Evolutionary conservation across 306 rosid species (phyloP).

Genomic region (Corylus avellana): DNA sequence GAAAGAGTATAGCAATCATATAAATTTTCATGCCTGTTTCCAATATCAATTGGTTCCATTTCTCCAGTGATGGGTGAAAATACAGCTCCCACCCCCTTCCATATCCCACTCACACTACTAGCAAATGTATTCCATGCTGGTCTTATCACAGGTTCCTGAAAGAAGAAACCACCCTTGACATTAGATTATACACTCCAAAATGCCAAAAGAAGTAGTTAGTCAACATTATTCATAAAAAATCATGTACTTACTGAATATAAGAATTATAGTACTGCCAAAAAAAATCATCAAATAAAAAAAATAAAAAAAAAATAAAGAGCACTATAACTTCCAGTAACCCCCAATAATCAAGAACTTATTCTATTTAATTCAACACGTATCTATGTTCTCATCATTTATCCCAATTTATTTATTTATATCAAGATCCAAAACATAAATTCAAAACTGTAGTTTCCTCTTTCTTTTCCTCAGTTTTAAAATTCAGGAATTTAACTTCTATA

Average conservation of each 20-base stretch:
- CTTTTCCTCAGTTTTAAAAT: neutral
- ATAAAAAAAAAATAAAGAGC: neutral
- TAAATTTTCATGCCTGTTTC: conserved; percentile 63
- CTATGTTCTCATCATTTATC: neutral
- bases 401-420: neutral
- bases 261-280: neutral
- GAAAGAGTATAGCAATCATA: conserved; percentile 91
- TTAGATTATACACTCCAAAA: conserved; percentile 15
- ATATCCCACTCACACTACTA: conserved; percentile 91
- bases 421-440: neutral
- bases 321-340: neutral
- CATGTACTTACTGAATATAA: neutral
- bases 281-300: too few species aligned
- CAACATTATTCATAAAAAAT: neutral
- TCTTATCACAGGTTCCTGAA: conserved; percentile 92
- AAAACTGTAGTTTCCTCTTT: neutral
- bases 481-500: neutral
- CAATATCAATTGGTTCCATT: conserved; percentile 90
- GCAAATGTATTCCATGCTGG: conserved; percentile 91
- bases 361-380: neutral
- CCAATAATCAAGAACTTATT: neutral
- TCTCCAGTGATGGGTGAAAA: conserved; percentile 90
- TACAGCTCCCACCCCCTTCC: conserved; percentile 97
- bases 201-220: neutral
- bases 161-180: conserved; percentile 28